Conservation (phyloP, 78 protist genomes). For the Abeoforma whisleri region DNA sequence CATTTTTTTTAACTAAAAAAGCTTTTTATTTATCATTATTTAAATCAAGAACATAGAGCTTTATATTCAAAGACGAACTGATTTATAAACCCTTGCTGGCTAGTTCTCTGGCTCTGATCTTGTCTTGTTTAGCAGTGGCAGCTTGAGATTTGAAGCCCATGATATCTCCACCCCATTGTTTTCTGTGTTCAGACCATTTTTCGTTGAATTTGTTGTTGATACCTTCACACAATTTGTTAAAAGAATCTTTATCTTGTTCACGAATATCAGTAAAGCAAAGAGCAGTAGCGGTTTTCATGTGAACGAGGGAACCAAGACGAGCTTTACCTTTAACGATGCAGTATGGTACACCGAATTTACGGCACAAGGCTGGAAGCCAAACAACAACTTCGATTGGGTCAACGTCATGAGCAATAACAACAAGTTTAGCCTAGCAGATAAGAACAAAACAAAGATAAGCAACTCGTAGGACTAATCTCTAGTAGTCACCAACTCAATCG, state of each 20-base stretch:
- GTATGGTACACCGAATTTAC: constrained; percentile 91
- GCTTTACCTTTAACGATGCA: constrained; percentile 92
- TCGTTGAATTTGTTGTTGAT: constrained; percentile 54
- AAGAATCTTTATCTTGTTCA: constrained; percentile 51
- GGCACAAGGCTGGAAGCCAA: constrained; percentile 96
- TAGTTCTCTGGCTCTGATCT: constrained; percentile 42
- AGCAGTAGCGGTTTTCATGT: constrained; percentile 81
- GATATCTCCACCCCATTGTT: constrained; percentile 32
- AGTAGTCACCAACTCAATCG: no score
- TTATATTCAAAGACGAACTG: no score
- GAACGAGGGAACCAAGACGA: constrained; percentile 84
- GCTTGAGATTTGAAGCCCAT: constrained; percentile 46
- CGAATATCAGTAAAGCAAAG: constrained; percentile 77
- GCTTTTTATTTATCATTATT: no score
- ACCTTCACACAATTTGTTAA: constrained; percentile 51
- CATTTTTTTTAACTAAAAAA: no score
- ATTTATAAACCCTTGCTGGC: constrained; percentile 25
- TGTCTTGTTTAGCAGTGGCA: constrained; percentile 18
- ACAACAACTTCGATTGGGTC: constrained; percentile 96
- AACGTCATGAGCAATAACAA: constrained; percentile 98
- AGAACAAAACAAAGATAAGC: no score
- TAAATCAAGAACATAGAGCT: no score
- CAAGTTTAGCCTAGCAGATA: no score
- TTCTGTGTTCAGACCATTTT: constrained; percentile 37
- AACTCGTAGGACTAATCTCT: no score